Conservation (phyloP, 2,329 filamentous ascomycete species). For the Alternaria alternata region DNA sequence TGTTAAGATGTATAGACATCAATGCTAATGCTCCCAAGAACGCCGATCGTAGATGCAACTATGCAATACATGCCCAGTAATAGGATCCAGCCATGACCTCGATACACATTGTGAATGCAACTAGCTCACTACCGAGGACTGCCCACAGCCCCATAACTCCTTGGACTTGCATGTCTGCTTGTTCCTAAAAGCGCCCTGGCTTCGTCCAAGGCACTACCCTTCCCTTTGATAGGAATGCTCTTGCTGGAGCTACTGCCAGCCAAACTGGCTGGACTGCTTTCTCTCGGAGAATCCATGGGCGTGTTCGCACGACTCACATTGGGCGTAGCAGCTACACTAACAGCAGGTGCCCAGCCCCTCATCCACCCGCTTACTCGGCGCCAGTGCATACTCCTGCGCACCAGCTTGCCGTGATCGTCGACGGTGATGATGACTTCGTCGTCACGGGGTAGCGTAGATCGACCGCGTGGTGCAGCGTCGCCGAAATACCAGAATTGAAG, state of each 20-base stretch:
- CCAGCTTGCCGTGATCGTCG: conserved; percentile 42
- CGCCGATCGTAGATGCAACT: neutral
- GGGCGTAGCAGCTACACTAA: conserved; percentile 51
- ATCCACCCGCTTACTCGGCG: conserved; percentile 69
- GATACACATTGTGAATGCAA: neutral
- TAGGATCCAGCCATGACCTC: neutral
- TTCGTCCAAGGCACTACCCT: conserved; percentile 42
- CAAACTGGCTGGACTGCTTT: conserved; percentile 21
- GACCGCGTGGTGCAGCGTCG: conserved; percentile 42
- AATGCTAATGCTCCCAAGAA: neutral
- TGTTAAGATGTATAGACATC: neutral
- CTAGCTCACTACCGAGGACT: conserved; percentile 16
- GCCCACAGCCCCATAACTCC: conserved; percentile 42
- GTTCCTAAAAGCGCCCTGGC: conserved; percentile 48
- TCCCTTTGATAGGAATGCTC: conserved; percentile 37
- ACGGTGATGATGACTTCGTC: conserved; percentile 59
- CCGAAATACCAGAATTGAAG: conserved; percentile 70
- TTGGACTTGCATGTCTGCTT: conserved; percentile 43
- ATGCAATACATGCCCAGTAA: neutral
- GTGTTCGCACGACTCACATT: conserved; percentile 39
- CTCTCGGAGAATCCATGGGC: conserved; percentile 34
- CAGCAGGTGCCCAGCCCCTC: conserved; percentile 69
- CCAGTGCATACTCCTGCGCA: conserved; percentile 60
- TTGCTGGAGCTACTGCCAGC: conserved; percentile 16
- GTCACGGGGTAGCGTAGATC: conserved; percentile 33